phyloP scores from a whole-genome alignment of 2,329 filamentous ascomycete species.

The Aureobasidium mangrovei region DNA sequence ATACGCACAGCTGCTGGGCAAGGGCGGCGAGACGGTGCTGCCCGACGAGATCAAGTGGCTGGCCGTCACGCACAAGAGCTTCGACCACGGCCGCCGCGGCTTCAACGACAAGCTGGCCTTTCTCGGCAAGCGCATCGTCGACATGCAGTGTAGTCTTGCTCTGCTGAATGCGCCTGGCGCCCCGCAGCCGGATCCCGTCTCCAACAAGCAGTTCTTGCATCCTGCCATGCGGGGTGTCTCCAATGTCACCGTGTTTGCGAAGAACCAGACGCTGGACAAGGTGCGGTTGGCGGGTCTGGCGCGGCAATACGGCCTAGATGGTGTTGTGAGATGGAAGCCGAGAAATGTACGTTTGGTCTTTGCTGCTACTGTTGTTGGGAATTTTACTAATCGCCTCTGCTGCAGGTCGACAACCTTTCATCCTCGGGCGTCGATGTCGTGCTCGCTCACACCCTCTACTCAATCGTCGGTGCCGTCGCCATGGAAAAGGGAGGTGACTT shows the following conservation, averaged over 20 bases:
- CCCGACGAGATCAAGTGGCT: constrained; percentile 94
- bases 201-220: constrained; percentile 47
- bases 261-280: constrained; percentile 54
- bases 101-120: constrained; percentile 93
- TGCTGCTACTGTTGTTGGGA: too few relatives aligned
- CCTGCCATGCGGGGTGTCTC: constrained; percentile 63
- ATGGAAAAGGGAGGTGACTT: constrained; percentile 75
- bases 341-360: constrained; percentile 52
- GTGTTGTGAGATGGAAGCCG: constrained; percentile 83
- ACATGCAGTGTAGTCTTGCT: constrained; percentile 56
- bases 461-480: constrained; percentile 81
- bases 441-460: constrained; percentile 68
- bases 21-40: constrained; percentile 61
- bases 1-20: constrained; percentile 68
- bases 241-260: constrained; percentile 56
- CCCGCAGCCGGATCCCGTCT: constrained; percentile 14
- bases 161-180: constrained; percentile 41
- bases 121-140: constrained; percentile 57
- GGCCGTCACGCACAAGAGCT: constrained; percentile 95
- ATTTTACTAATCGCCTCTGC: background rate
- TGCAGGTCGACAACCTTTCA: constrained; percentile 55
- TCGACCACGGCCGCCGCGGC: constrained; percentile 86
- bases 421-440: constrained; percentile 68
- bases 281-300: constrained; percentile 60
- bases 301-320: constrained; percentile 57